phyloP scores from a whole-genome alignment of 768 basidiomycete genomes.

The Tulasnella sp. region DNA sequence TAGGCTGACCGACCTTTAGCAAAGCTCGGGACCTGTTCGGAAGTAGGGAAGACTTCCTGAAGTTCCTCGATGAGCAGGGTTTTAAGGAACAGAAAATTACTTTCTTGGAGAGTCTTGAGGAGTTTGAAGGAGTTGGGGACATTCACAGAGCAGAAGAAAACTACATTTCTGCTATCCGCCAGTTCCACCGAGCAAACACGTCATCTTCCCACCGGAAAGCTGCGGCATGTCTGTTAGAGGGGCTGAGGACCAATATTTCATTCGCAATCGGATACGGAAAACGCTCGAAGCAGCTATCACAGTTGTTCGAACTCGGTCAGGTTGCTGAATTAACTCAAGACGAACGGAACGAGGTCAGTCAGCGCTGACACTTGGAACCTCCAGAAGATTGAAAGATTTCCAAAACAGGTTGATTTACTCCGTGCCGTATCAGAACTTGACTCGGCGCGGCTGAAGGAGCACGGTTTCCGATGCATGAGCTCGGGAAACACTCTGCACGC shows the following conservation, averaged over 20 bases:
- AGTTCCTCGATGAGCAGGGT: slow-evolving; percentile 48
- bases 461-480: background rate
- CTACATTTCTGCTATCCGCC: background rate
- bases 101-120: slow-evolving; percentile 39
- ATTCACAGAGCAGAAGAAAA: slow-evolving; percentile 43
- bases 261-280: background rate
- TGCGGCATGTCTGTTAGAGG: background rate
- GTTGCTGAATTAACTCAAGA: background rate
- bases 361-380: background rate
- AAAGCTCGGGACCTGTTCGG: slow-evolving; percentile 43
- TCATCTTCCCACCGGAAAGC: background rate
- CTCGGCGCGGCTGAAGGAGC: background rate
- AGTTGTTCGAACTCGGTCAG: background rate
- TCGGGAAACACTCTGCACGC: background rate
- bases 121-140: slow-evolving; percentile 46
- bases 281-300: background rate
- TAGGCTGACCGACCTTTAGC: slow-evolving; percentile 30
- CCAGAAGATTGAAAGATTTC: background rate
- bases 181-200: background rate
- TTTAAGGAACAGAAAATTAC: slow-evolving; percentile 43
- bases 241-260: background rate
- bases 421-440: background rate
- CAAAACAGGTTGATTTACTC: background rate
- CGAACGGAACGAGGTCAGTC: background rate
- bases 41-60: slow-evolving; percentile 46